A percentile compares a stretch with the other conserved stretches of the same genome.
Conservation (phyloP, 1,284 basidiomycete genomes). For the Malassezia nana region DNA sequence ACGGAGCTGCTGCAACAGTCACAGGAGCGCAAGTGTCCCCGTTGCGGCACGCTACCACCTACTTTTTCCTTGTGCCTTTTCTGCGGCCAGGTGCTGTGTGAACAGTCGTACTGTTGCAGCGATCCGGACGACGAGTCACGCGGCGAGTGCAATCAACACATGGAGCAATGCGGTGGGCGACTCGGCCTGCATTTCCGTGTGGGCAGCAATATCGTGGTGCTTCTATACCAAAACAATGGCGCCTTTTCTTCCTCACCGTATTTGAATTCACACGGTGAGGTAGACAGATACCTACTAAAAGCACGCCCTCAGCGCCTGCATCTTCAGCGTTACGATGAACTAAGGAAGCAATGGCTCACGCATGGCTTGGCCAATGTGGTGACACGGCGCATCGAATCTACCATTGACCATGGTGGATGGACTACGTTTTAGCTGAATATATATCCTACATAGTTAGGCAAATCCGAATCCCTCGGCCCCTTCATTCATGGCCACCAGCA, state of each 20-base stretch:
- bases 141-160: conserved; percentile 87
- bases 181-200: conserved; percentile 83
- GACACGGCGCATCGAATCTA: conserved; percentile 68
- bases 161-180: conserved; percentile 81
- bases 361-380: conserved; percentile 84
- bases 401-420: conserved; percentile 82
- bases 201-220: conserved; percentile 83
- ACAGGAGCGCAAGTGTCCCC: conserved; percentile 61
- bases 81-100: conserved; percentile 78
- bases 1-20: conserved; percentile 69
- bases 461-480: conserved; percentile 48
- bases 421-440: conserved; percentile 58
- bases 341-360: conserved; percentile 76
- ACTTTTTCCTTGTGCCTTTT: conserved; percentile 85
- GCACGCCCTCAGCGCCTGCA: conserved; percentile 82
- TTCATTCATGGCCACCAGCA: conserved; percentile 44
- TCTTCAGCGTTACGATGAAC: conserved; percentile 76
- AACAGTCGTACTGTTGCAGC: conserved; percentile 84
- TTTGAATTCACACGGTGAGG: conserved; percentile 86
- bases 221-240: conserved; percentile 78
- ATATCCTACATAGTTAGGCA: conserved; percentile 19
- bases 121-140: conserved; percentile 56
- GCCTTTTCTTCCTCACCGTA: conserved; percentile 82
- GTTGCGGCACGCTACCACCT: conserved; percentile 68
- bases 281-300: conserved; percentile 79